Percentiles rank a stretch among this genome's conserved stretches.
Conservation (phyloP, 1,139 yeast species). For the Taphrina pruni region DNA sequence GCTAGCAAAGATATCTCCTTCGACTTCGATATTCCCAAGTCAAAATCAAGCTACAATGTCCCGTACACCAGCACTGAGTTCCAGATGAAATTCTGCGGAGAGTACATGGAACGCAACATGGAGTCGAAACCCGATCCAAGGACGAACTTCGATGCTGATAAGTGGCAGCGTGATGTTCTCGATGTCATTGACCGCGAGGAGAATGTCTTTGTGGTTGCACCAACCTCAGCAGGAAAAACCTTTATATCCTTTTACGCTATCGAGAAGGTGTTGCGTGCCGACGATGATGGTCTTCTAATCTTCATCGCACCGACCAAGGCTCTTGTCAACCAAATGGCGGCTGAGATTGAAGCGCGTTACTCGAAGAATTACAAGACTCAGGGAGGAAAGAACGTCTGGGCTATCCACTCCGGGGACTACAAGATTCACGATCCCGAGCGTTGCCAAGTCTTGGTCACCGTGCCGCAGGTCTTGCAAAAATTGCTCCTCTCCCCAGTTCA, state of each 20-base stretch:
- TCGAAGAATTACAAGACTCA: slow-evolving; percentile 40
- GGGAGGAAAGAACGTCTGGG: slow-evolving; percentile 43
- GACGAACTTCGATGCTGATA: slow-evolving; percentile 43
- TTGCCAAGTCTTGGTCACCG: slow-evolving; percentile 43
- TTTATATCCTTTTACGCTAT: slow-evolving; percentile 43
- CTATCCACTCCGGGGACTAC: slow-evolving; percentile 42
- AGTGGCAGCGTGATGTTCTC: slow-evolving; percentile 42
- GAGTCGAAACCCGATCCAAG: slow-evolving; percentile 42
- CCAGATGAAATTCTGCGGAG: slow-evolving; percentile 41
- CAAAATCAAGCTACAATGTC: slow-evolving; percentile 33
- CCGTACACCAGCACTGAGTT: slow-evolving; percentile 41
- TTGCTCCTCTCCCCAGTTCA: slow-evolving; percentile 42
- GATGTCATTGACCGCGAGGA: slow-evolving; percentile 41
- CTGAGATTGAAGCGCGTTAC: slow-evolving; percentile 43
- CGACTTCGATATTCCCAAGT: slow-evolving; percentile 41
- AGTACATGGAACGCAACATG: slow-evolving; percentile 43
- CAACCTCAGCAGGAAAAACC: slow-evolving; percentile 43
- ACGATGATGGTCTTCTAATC: slow-evolving; percentile 41
- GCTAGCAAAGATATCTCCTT: slow-evolving; percentile 35
- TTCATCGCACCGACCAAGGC: slow-evolving; percentile 43
- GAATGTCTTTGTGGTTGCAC: slow-evolving; percentile 43
- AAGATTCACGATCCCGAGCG: slow-evolving; percentile 41
- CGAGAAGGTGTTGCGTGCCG: slow-evolving; percentile 42
- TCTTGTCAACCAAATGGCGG: slow-evolving; percentile 42
- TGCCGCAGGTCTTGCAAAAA: slow-evolving; percentile 42